Evolutionary conservation across 768 basidiomycete species (phyloP).

Genomic region (Floccularia luteovirens): DNA sequence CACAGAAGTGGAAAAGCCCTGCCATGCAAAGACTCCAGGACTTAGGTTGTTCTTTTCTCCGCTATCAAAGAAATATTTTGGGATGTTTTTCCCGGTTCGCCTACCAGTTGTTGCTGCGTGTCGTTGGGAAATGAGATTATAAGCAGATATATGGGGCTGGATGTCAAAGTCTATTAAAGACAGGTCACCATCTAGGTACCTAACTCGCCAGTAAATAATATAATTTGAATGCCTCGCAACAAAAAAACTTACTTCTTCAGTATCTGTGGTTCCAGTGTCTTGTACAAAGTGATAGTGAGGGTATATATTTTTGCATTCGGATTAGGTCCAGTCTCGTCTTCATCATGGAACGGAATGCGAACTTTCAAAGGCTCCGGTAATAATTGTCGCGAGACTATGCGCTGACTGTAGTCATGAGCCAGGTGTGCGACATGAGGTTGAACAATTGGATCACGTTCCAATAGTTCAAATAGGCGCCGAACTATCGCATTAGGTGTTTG

Average conservation of each 20-base stretch:
- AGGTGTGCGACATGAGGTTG: slow-evolving; percentile 29
- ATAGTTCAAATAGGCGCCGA: slow-evolving; percentile 43
- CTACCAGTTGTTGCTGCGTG: slow-evolving; percentile 37
- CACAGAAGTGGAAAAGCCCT: slow-evolving; percentile 44
- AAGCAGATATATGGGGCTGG: slow-evolving; percentile 42
- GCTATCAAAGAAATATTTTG: slow-evolving; percentile 46
- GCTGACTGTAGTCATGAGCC: slow-evolving; percentile 44
- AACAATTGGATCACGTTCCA: slow-evolving; percentile 34
- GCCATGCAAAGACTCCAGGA: slow-evolving; percentile 27
- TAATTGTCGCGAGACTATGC: slow-evolving; percentile 34
- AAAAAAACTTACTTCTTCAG: slow-evolving; percentile 23
- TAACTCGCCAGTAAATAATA: slow-evolving; percentile 13
- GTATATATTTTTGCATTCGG: slow-evolving; percentile 32
- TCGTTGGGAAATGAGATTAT: slow-evolving; percentile 51
- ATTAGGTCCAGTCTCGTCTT: slow-evolving; percentile 24
- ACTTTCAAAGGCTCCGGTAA: slow-evolving; percentile 39
- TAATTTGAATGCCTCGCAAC: background rate
- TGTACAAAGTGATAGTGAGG: slow-evolving; percentile 30
- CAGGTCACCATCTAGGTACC: slow-evolving; percentile 42
- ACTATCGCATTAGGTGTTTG: slow-evolving; percentile 36
- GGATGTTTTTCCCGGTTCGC: slow-evolving; percentile 39
- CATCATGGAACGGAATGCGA: slow-evolving; percentile 32
- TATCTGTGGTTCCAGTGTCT: slow-evolving; percentile 26
- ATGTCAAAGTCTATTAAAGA: slow-evolving; percentile 38
- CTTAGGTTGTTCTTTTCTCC: slow-evolving; percentile 20